phyloP scores from a whole-genome alignment of 1,139 yeast species.

The Blastobotrys arbuscula region DNA sequence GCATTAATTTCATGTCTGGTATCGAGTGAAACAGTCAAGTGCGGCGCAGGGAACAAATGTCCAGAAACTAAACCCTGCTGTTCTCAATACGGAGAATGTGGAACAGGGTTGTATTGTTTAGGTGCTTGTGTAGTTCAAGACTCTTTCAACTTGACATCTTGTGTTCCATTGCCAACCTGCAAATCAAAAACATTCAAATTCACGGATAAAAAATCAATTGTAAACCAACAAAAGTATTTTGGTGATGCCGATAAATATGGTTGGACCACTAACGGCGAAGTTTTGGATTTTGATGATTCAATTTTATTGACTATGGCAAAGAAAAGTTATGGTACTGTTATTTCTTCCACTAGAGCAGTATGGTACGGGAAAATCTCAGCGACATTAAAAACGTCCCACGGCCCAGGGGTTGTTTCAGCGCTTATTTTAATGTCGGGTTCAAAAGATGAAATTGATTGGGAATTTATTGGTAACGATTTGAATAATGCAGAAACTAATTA shows the following conservation, averaged over 20 bases:
- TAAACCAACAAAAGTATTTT: constrained; percentile 46
- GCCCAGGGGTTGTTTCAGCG: constrained; percentile 80
- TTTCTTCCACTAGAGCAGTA: constrained; percentile 70
- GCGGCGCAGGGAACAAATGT: constrained; percentile 37
- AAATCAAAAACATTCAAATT: constrained; percentile 23
- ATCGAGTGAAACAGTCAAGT: background rate
- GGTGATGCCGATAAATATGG: constrained; percentile 65
- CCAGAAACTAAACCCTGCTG: constrained; percentile 77
- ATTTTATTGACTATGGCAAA: constrained; percentile 73
- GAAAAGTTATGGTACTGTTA: constrained; percentile 69
- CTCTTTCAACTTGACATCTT: constrained; percentile 57
- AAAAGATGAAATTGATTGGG: constrained; percentile 87
- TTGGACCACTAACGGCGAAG: constrained; percentile 72
- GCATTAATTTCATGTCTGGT: background rate
- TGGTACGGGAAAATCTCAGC: constrained; percentile 86
- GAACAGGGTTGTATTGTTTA: constrained; percentile 71
- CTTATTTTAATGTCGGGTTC: constrained; percentile 77
- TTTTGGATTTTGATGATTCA: constrained; percentile 48
- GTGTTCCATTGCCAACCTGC: constrained; percentile 55
- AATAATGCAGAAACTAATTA: constrained; percentile 66
- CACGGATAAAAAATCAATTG: constrained; percentile 28
- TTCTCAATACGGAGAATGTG: constrained; percentile 79
- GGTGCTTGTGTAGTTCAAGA: constrained; percentile 74
- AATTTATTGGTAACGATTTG: constrained; percentile 72
- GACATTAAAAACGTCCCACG: constrained; percentile 65